phyloP scores from a whole-genome alignment of 371 early-diverging fungal genomes.

The Cladochytrium tenue region DNA sequence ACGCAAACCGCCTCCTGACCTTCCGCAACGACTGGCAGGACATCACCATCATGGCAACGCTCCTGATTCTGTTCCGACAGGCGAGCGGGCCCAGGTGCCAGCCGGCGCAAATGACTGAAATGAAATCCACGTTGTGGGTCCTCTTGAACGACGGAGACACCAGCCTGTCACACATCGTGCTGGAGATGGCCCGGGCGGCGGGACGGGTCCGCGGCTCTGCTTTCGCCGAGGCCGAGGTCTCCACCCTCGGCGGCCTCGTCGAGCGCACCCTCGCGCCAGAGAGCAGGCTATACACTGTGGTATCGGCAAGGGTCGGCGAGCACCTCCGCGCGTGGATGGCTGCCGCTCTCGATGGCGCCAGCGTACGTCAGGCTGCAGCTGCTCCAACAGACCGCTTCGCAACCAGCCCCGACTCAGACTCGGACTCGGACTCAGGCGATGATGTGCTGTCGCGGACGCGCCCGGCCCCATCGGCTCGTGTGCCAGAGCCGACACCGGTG shows the following conservation, averaged over 20 bases:
- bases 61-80: conserved; percentile 68
- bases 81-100: conserved; percentile 29
- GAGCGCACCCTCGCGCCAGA: conserved; percentile 45
- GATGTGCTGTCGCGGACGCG: neutral
- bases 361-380: neutral
- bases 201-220: conserved; percentile 38
- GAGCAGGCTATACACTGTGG: conserved; percentile 36
- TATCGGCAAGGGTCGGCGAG: conserved; percentile 36
- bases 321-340: conserved; percentile 13
- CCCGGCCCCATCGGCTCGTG: neutral
- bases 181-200: conserved; percentile 39
- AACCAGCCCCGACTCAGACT: neutral
- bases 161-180: conserved; percentile 41
- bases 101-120: conserved; percentile 9
- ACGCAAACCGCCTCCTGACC: conserved; percentile 59
- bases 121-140: conserved; percentile 48
- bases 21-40: conserved; percentile 76
- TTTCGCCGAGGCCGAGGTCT: conserved; percentile 23
- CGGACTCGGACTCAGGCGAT: conserved; percentile 3
- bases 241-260: conserved; percentile 26
- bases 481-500: neutral
- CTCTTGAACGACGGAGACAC: conserved; percentile 51
- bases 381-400: neutral
- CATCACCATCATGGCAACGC: conserved; percentile 61
- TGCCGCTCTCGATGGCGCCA: conserved; percentile 4